Evolutionary conservation across 202 grass and related monocot species (phyloP).

Genomic region (Saccharum hybrid): DNA sequence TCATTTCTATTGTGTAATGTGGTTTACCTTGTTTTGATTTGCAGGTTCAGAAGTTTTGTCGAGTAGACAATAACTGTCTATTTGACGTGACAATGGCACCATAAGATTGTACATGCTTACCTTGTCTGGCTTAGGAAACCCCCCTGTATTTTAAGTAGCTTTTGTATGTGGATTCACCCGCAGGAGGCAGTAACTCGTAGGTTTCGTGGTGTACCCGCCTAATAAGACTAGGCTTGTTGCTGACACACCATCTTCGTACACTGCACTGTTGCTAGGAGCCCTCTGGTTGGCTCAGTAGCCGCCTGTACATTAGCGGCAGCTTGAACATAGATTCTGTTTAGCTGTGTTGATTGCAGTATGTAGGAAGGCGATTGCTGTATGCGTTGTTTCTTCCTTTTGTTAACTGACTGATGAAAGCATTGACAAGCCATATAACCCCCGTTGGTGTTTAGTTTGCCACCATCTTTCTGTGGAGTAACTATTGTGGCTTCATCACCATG

Average conservation of each 20-base stretch:
- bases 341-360: slow-evolving; percentile 42
- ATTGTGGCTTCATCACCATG: neutral
- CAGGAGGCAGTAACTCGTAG: slow-evolving; percentile 41
- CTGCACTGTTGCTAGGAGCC: slow-evolving; percentile 32
- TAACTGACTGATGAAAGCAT: slow-evolving; percentile 16
- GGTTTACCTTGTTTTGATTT: slow-evolving; percentile 41
- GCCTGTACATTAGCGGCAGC: slow-evolving; percentile 56
- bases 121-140: slow-evolving; percentile 46
- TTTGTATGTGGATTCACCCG: slow-evolving; percentile 33
- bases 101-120: slow-evolving; percentile 54
- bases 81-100: slow-evolving; percentile 50
- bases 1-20: slow-evolving; percentile 26
- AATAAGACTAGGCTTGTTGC: slow-evolving; percentile 39
- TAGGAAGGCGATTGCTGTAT: slow-evolving; percentile 45
- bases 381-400: slow-evolving; percentile 4
- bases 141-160: neutral
- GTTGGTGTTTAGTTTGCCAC: slow-evolving; percentile 2
- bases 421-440: slow-evolving; percentile 24
- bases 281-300: slow-evolving; percentile 37
- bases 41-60: slow-evolving; percentile 50
- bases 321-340: slow-evolving; percentile 28
- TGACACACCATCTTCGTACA: slow-evolving; percentile 29
- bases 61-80: slow-evolving; percentile 48
- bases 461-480: slow-evolving; percentile 23
- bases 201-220: slow-evolving; percentile 44